Evolutionary conservation across 805 yeast species (phyloP), one percentile per base, ranked within the genome.

Genomic region (Ogataea nakhonphanomensis): DNA sequence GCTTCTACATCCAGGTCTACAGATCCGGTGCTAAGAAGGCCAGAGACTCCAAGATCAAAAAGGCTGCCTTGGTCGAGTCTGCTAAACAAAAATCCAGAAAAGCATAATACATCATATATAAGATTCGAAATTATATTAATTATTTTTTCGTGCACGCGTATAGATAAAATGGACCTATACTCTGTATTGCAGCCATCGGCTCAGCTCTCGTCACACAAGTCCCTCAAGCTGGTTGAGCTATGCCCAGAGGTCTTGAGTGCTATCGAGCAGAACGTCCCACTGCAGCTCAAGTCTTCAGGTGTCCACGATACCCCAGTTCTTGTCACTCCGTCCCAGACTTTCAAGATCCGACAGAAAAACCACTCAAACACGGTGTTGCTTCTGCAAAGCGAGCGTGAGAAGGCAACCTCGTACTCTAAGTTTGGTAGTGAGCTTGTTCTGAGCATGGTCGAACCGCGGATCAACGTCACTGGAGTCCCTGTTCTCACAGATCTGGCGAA

Each of bases 1-100:
- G 89, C 38, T 91, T 91, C 76, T 91, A 91, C 79, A 81, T 89
- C 63, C 79, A 79, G 59, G 86, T 86, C 39, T 91, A 91, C 76
- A 79, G 76, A 65, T 74, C 69, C 55, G 62, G 66, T 30, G 49
- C 49, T 46, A 48, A 48, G 24, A 45, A 37, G 35, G 39, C 41
- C 23, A 39, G 48, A 35, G 37, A 44, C 12, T 43, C 49, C 33
- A 30, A 38, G 23, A 38, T 51, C 20, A 27, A 51, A 13, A 39
- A 49, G 11, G 27, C 55, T 11, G 48, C 53, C 22, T 31, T 30
- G n/a, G 34, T 38, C 22, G 36, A 48, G 20, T 30, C 51, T 22
- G 39, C 39, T 31, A 53, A 49, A 35, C 47, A 45, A 40, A 56
- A 56, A 45, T 53, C 64, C 25, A 59, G 63, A 57, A 59, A 58